phyloP scores from a whole-genome alignment of 768 basidiomycete genomes.

The Daedaleopsis sinensis region DNA sequence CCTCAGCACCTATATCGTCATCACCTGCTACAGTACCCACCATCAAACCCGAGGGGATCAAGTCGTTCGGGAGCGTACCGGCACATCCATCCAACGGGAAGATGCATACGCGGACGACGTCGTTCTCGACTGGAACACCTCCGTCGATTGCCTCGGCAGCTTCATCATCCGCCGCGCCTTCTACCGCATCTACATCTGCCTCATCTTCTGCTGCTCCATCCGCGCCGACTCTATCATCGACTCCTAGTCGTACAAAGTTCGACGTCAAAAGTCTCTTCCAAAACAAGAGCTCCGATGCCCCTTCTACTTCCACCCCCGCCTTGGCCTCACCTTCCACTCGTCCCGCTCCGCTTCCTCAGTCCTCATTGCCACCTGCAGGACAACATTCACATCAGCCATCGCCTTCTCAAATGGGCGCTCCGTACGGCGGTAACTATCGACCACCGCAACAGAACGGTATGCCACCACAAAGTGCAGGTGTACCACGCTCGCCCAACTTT shows the following conservation, averaged over 20 bases:
- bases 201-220: constrained; percentile 32
- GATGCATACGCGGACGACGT: constrained; percentile 30
- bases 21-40: constrained; percentile 72
- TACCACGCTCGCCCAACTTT: constrained; percentile 70
- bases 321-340: constrained; percentile 63
- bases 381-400: constrained; percentile 31
- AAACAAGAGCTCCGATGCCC: constrained; percentile 36
- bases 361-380: constrained; percentile 36
- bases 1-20: constrained; percentile 73
- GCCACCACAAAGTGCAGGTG: constrained; percentile 17
- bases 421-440: constrained; percentile 42
- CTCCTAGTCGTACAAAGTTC: constrained; percentile 38
- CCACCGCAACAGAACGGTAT: constrained; percentile 40
- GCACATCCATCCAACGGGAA: constrained; percentile 64
- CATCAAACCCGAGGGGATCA: constrained; percentile 72
- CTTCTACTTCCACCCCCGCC: constrained; percentile 32
- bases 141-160: constrained; percentile 15
- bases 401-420: constrained; percentile 46
- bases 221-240: constrained; percentile 38
- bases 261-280: constrained; percentile 69
- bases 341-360: constrained; percentile 54
- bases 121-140: constrained; percentile 41
- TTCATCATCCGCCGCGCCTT: constrained; percentile 34
- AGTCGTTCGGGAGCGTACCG: constrained; percentile 81
- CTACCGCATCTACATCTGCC: constrained; percentile 30